Conservation (phyloP, 371 early-diverging fungal genomes). For the Synchytrium microbalum region DNA sequence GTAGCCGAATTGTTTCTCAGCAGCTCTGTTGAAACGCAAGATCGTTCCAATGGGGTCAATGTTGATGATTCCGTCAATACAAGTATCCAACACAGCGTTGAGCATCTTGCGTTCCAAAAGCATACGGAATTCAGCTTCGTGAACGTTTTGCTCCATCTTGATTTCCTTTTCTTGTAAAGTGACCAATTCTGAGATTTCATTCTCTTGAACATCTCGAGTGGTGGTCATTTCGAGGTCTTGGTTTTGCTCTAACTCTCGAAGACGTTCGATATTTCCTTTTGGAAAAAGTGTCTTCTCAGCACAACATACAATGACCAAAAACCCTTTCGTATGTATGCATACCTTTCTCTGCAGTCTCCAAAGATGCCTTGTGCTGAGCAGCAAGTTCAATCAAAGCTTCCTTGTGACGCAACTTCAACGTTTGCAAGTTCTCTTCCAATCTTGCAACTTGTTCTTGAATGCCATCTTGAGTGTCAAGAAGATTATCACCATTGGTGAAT, state of each 20-base stretch:
- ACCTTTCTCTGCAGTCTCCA: not conserved
- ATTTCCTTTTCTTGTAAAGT: conserved; percentile 15
- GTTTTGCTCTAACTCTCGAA: conserved; percentile 12
- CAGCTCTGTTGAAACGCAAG: conserved; percentile 17
- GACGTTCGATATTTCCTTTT: conserved; percentile 6
- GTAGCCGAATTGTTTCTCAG: conserved; percentile 3
- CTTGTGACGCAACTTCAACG: conserved; percentile 9
- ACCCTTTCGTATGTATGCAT: not conserved
- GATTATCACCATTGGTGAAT: too few relatives aligned
- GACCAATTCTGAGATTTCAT: conserved; percentile 6
- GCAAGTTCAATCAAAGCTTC: conserved; percentile 2
- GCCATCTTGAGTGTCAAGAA: not conserved
- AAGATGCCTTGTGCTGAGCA: not conserved
- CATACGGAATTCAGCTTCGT: conserved; percentile 15
- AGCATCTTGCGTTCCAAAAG: conserved; percentile 12
- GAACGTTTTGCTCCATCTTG: conserved; percentile 6
- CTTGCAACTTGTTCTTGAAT: not conserved
- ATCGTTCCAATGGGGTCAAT: conserved; percentile 20
- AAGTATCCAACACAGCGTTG: conserved; percentile 14
- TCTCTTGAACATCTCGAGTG: conserved; percentile 9
- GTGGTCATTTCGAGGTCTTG: conserved; percentile 15
- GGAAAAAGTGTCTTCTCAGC: conserved; percentile 7
- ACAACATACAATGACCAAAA: not conserved
- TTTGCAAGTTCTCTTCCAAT: not conserved
- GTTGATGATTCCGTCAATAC: conserved; percentile 24